Percentiles rank a stretch among this genome's conserved stretches.
phyloP scores from a whole-genome alignment of 2,329 filamentous ascomycete species.

The Microsporum ferrugineum region DNA sequence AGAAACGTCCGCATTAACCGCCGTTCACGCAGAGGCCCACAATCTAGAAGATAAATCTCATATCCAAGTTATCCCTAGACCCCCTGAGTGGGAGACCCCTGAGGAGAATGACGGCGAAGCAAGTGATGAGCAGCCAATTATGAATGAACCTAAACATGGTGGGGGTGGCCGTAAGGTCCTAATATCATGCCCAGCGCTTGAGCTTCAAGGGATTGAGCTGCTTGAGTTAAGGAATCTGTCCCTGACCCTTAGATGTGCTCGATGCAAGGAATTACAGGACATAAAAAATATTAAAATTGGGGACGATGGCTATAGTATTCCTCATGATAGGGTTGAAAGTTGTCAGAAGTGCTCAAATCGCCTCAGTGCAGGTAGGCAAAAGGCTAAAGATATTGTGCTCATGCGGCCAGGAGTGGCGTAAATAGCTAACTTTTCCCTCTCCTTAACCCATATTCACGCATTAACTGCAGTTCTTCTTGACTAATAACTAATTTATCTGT shows the following conservation, averaged over 20 bases:
- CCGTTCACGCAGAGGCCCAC: slow-evolving; percentile 9
- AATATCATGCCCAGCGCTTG: slow-evolving; percentile 64
- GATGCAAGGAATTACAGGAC: slow-evolving; percentile 65
- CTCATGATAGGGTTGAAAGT: slow-evolving; percentile 35
- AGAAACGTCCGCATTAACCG: slow-evolving; percentile 5
- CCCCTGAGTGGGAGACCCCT: slow-evolving; percentile 58
- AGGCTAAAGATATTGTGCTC: not conserved
- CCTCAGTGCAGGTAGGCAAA: slow-evolving; percentile 35
- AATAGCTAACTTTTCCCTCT: not conserved
- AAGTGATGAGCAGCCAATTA: slow-evolving; percentile 29
- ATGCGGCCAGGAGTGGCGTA: not conserved
- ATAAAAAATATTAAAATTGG: slow-evolving; percentile 53
- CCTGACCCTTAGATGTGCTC: slow-evolving; percentile 63
- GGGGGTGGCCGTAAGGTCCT: slow-evolving; percentile 58
- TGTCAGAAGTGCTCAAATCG: slow-evolving; percentile 46
- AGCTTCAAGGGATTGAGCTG: slow-evolving; percentile 66
- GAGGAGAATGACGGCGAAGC: slow-evolving; percentile 36
- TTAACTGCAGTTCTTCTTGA: not conserved
- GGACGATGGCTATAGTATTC: slow-evolving; percentile 28
- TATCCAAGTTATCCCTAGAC: slow-evolving; percentile 59
- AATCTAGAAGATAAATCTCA: slow-evolving; percentile 41
- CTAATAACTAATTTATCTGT: not conserved
- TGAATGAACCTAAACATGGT: slow-evolving; percentile 24
- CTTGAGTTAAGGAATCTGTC: slow-evolving; percentile 57
- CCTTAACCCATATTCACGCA: not conserved